phyloP scores from a whole-genome alignment of 2,329 filamentous ascomycete species.

The Alternaria brassicicola region DNA sequence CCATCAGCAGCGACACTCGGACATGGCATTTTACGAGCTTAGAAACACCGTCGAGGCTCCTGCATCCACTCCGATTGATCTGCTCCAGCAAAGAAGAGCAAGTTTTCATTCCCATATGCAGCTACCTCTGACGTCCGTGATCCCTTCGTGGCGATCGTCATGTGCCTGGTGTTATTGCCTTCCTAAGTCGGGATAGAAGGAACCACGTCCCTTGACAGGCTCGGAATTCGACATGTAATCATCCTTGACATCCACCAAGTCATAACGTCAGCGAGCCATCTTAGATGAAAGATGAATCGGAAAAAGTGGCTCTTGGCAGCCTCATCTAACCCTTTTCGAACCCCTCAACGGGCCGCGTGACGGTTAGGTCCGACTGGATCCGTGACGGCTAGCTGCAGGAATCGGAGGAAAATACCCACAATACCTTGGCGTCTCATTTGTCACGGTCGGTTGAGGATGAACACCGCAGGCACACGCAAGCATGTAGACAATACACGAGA shows the following conservation, averaged over 20 bases:
- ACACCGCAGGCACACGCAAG: background rate
- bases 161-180: background rate
- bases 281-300: background rate
- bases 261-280: background rate
- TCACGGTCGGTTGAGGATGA: background rate
- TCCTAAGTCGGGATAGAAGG: background rate
- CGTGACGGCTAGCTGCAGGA: background rate
- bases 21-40: background rate
- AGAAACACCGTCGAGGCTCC: background rate
- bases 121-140: background rate
- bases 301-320: background rate
- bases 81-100: background rate
- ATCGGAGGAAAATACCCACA: background rate
- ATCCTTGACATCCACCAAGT: background rate
- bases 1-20: background rate
- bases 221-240: background rate
- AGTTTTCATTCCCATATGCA: background rate
- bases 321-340: background rate
- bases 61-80: background rate
- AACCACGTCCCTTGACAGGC: background rate
- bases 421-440: background rate
- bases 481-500: background rate
- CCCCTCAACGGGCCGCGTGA: background rate
- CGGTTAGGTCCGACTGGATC: background rate
- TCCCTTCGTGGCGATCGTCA: background rate